Conservation (phyloP, 768 basidiomycete genomes). For the Naganishia randhawae region DNA sequence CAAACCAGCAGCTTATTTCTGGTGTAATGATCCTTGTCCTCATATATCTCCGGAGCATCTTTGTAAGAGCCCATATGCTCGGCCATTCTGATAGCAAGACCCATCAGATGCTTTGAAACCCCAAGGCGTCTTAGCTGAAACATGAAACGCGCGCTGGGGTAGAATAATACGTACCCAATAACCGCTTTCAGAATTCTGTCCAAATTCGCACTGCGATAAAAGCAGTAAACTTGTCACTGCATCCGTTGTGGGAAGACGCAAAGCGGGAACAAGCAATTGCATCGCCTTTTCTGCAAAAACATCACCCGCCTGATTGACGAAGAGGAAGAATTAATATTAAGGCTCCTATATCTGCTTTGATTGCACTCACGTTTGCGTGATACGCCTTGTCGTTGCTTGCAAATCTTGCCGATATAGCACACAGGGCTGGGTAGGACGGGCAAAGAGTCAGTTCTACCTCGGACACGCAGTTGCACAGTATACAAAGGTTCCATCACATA, state of each 20-base stretch:
- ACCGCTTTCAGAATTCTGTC: conserved; percentile 44
- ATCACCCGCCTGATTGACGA: conserved; percentile 30
- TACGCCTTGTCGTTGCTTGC: conserved; percentile 28
- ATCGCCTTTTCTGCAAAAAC: conserved; percentile 49
- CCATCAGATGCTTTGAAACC: conserved; percentile 34
- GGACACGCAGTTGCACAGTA: background rate
- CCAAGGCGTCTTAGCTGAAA: background rate
- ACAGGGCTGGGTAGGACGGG: conserved; percentile 30
- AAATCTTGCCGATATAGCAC: conserved; percentile 43
- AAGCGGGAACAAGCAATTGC: conserved; percentile 41
- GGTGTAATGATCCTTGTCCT: conserved; percentile 42
- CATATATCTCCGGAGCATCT: conserved; percentile 41
- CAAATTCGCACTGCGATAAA: conserved; percentile 46
- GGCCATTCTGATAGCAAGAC: conserved; percentile 46
- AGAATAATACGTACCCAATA: conserved; percentile 37
- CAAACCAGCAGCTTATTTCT: conserved; percentile 45
- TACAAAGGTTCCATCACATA: conserved; percentile 1
- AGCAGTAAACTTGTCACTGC: conserved; percentile 42
- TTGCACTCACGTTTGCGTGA: conserved; percentile 30
- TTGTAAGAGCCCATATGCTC: conserved; percentile 46
- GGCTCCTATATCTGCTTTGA: background rate
- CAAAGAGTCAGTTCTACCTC: background rate
- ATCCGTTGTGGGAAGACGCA: conserved; percentile 47
- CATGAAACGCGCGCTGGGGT: background rate
- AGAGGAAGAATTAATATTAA: background rate